phyloP scores from a whole-genome alignment of 768 basidiomycete genomes.

The Hirschioporus abietinus region DNA sequence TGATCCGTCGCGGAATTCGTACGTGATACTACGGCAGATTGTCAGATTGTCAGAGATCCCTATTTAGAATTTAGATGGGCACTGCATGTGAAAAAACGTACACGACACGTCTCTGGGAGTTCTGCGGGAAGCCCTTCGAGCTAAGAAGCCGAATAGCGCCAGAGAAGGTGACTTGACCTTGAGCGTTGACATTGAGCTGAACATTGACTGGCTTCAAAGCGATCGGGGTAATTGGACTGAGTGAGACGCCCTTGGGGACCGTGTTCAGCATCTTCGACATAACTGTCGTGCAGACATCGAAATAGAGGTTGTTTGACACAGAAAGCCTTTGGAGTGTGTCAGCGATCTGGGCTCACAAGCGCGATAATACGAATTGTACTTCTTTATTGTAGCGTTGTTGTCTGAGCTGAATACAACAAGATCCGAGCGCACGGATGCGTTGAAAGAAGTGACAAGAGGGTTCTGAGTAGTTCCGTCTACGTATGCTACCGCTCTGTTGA shows the following conservation, averaged over 20 bases:
- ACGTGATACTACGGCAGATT: not conserved
- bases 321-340: not conserved
- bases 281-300: conserved; percentile 31
- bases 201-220: conserved; percentile 3
- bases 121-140: not conserved
- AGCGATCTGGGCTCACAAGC: conserved; percentile 9
- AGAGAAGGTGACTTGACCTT: not conserved
- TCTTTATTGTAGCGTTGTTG: conserved; percentile 35
- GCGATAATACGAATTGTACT: conserved; percentile 18
- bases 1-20: not conserved
- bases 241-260: conserved; percentile 37
- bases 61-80: not conserved
- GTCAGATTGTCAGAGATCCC: not conserved
- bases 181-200: not conserved
- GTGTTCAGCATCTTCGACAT: conserved; percentile 43
- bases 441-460: conserved; percentile 30
- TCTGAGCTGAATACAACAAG: conserved; percentile 35
- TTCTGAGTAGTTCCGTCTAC: conserved; percentile 34
- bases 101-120: not conserved
- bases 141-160: conserved; percentile 2
- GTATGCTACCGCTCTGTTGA: conserved; percentile 33
- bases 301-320: conserved; percentile 23
- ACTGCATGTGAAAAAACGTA: not conserved
- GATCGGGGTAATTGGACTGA: conserved; percentile 33
- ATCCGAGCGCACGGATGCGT: conserved; percentile 35